Evolutionary conservation across 1,284 basidiomycete genomes (phyloP).

Genomic region (Rhodotorula sp.): DNA sequence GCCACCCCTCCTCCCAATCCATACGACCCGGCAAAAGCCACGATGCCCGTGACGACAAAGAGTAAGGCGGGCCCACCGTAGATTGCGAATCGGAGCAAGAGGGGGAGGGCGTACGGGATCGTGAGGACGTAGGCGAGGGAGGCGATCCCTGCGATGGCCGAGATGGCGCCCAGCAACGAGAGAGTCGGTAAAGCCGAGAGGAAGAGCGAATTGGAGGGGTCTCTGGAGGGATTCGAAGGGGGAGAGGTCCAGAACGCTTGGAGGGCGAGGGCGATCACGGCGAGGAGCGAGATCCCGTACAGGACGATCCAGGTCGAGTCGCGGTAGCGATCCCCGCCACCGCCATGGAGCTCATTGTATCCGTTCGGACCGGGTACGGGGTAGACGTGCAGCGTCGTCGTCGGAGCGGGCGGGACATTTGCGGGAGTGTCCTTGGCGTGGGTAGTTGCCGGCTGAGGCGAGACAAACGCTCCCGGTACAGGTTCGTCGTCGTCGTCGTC

Average conservation of each 20-base stretch:
- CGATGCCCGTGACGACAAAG: conserved; percentile 21
- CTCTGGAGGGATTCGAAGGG: too few relatives aligned
- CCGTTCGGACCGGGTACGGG: conserved; percentile 2
- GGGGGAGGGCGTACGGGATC: conserved; percentile 19
- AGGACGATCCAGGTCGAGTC: conserved; percentile 32
- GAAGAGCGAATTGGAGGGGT: neutral
- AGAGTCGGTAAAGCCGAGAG: conserved; percentile 23
- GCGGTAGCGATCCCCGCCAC: conserved; percentile 2
- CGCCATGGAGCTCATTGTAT: neutral
- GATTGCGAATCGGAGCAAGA: conserved; percentile 21
- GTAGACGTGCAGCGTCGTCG: conserved; percentile 29
- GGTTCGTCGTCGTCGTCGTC: conserved; percentile 20
- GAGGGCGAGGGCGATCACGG: conserved; percentile 6
- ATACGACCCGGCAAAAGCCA: conserved; percentile 25
- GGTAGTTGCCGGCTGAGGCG: neutral
- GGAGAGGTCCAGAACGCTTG: conserved; percentile 17
- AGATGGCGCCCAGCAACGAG: conserved; percentile 22
- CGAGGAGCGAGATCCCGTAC: conserved; percentile 18
- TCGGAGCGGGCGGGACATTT: neutral
- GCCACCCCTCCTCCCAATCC: conserved; percentile 4
- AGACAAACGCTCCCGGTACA: conserved; percentile 25
- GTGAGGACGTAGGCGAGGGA: conserved; percentile 22
- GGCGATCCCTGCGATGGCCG: conserved; percentile 23
- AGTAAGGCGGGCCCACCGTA: conserved; percentile 20
- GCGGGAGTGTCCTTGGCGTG: neutral